Evolutionary conservation across 305 asterid species (phyloP).

Genomic region (Vinca major): DNA sequence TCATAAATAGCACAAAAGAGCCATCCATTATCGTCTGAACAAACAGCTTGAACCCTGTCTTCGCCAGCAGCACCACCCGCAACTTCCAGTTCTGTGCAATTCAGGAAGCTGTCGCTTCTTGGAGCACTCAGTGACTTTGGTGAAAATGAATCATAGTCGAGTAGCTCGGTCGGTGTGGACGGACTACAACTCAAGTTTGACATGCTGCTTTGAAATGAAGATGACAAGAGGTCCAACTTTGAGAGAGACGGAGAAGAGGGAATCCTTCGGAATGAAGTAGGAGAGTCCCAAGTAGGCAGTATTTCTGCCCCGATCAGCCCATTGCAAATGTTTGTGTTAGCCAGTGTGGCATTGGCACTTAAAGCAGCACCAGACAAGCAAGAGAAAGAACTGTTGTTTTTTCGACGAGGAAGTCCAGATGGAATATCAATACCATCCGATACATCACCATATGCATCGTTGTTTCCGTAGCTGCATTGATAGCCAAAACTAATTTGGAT

Average conservation of each 20-base stretch:
- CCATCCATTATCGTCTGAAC: constrained; percentile 88
- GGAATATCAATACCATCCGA: constrained; percentile 55
- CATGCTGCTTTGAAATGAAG: constrained; percentile 63
- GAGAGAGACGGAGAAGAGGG: constrained; percentile 65
- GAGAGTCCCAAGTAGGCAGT: constrained; percentile 74
- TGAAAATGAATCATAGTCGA: constrained; percentile 44
- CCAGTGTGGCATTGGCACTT: constrained; percentile 81
- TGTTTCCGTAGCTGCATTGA: constrained; percentile 36
- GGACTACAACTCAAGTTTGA: constrained; percentile 76
- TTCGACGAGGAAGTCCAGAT: constrained; percentile 32
- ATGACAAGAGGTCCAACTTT: constrained; percentile 54
- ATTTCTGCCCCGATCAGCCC: constrained; percentile 82
- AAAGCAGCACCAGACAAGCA: constrained; percentile 90
- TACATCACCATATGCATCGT: constrained; percentile 27
- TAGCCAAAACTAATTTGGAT: constrained; percentile 80
- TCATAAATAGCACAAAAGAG: constrained; percentile 81
- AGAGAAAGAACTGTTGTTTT: constrained; percentile 67
- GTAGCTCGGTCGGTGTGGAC: constrained; percentile 49
- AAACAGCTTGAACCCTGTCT: constrained; percentile 90
- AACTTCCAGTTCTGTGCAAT: constrained; percentile 55
- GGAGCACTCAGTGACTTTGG: constrained; percentile 44
- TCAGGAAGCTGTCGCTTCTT: constrained; percentile 55
- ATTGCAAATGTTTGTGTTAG: constrained; percentile 88
- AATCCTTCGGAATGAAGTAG: constrained; percentile 72
- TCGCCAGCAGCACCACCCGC: constrained; percentile 99